Conservation (phyloP, 2,329 filamentous ascomycete species). For the Microcyclospora pomicola region DNA sequence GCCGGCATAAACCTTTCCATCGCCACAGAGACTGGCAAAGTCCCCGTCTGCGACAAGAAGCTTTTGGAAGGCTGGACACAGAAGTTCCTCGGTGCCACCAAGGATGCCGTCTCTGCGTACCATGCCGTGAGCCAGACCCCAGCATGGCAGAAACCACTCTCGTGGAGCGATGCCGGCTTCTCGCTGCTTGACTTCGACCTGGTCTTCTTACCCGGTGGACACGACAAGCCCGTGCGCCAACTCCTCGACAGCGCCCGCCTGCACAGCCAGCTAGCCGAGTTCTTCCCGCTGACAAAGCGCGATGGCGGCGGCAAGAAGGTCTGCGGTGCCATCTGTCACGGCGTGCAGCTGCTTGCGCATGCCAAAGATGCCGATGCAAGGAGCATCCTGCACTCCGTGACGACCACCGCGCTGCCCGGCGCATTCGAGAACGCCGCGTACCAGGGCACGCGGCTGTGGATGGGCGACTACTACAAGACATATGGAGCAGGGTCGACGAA, state of each 20-base stretch:
- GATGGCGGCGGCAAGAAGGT: constrained; percentile 30
- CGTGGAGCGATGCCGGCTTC: constrained; percentile 27
- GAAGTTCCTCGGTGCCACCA: constrained; percentile 36
- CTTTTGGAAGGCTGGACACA: constrained; percentile 38
- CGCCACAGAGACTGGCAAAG: constrained; percentile 37
- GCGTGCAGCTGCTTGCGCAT: constrained; percentile 37
- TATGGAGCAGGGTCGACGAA: constrained; percentile 38
- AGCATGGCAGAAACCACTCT: constrained; percentile 30
- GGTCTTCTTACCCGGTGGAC: constrained; percentile 39
- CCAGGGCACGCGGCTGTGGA: constrained; percentile 34
- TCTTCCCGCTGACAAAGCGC: constrained; percentile 33
- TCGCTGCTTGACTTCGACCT: constrained; percentile 33
- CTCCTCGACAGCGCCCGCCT: constrained; percentile 36
- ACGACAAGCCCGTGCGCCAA: constrained; percentile 40
- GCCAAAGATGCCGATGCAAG: constrained; percentile 29
- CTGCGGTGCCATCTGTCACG: constrained; percentile 39
- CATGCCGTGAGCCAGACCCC: constrained; percentile 30
- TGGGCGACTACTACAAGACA: constrained; percentile 45
- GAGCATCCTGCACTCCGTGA: constrained; percentile 35
- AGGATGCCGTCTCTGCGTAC: constrained; percentile 30
- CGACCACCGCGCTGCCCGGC: constrained; percentile 37
- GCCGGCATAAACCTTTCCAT: constrained; percentile 37
- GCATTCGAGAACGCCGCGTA: constrained; percentile 38
- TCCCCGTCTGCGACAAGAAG: constrained; percentile 36
- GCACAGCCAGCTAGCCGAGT: constrained; percentile 32